Evolutionary conservation across 2,329 filamentous ascomycete genomes (phyloP).

Genomic region (Cercospora brassicicola): DNA sequence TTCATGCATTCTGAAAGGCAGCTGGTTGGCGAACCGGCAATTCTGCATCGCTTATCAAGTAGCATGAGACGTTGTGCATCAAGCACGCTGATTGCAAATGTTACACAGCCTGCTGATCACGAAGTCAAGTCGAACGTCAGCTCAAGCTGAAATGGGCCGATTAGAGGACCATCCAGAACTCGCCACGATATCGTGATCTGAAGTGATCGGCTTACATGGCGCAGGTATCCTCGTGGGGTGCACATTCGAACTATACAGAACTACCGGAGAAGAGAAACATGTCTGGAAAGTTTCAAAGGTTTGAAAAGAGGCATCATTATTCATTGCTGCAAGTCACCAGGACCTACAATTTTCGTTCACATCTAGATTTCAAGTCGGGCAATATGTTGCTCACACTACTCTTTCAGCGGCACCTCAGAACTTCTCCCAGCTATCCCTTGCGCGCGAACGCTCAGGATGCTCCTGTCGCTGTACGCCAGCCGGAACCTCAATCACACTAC

Average conservation of each 20-base stretch:
- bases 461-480: neutral
- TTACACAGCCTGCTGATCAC: neutral
- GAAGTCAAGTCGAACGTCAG: neutral
- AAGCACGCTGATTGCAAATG: neutral
- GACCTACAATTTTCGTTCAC: neutral
- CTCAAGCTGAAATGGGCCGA: neutral
- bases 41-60: neutral
- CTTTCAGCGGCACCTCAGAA: neutral
- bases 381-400: neutral
- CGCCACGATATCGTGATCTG: neutral
- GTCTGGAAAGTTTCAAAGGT: neutral
- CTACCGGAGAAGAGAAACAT: neutral
- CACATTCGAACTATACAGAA: neutral
- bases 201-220: neutral
- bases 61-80: neutral
- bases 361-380: neutral
- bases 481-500: neutral
- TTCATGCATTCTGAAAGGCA: neutral
- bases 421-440: neutral
- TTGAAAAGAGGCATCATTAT: neutral
- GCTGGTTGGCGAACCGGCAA: neutral
- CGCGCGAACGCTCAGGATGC: neutral
- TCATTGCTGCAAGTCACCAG: neutral
- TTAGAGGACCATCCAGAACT: neutral
- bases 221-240: neutral